Evolutionary conservation across 345 rosid species (phyloP).

Genomic region (Melaleuca quinquenervia): DNA sequence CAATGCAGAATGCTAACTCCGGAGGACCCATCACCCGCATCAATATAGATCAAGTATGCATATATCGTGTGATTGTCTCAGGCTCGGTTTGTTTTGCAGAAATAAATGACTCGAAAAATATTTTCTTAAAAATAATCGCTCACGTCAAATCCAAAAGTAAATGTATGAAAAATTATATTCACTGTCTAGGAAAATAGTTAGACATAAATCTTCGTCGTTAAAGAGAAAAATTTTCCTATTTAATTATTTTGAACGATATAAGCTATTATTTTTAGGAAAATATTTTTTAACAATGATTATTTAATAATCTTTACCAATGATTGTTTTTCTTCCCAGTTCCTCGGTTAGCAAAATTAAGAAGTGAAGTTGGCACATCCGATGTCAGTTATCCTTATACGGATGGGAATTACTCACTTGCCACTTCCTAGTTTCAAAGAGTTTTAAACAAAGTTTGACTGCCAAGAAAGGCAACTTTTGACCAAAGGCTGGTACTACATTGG

Average conservation of each 20-base stretch:
- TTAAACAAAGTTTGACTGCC: neutral
- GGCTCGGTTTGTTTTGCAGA: rapidly evolving
- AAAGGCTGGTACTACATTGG: neutral
- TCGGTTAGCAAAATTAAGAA: neutral
- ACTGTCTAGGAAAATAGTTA: neutral
- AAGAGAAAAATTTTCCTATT: neutral
- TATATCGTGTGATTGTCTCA: rapidly evolving
- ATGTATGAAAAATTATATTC: neutral
- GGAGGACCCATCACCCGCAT: neutral
- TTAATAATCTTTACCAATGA: too few relatives aligned
- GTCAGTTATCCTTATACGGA: neutral
- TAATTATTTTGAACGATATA: rapidly evolving
- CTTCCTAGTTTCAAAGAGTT: neutral
- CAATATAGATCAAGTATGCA: neutral
- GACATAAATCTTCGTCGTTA: neutral
- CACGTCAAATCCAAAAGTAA: neutral
- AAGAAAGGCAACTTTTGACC: neutral
- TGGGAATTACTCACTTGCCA: neutral
- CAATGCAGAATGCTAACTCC: neutral
- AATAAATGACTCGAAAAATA: neutral
- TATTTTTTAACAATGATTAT: too few relatives aligned
- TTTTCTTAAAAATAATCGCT: neutral
- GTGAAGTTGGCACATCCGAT: neutral
- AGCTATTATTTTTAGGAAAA: rapidly evolving
- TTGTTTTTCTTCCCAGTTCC: neutral